These are phyloP conservation scores for Euphorbia schlechtendalii DNA, from an alignment of 441 rosid genomes.

Conservation along the genomic window DNA sequence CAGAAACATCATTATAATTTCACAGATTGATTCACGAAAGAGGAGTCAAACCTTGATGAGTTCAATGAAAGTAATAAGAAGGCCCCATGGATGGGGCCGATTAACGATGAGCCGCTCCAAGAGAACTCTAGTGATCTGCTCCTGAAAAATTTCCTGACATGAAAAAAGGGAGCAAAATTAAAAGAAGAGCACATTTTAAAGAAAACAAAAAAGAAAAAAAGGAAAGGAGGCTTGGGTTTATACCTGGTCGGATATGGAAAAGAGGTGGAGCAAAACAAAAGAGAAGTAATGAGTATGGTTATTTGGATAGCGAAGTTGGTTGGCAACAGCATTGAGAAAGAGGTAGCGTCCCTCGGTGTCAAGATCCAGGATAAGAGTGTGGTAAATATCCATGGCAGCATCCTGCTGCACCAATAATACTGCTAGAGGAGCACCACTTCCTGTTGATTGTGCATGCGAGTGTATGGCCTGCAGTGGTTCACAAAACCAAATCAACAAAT, in stretches of 20 bases:
- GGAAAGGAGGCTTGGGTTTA: no score
- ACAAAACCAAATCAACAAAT: no score
- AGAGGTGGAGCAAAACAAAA: conserved; percentile 77
- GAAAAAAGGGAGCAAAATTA: no score
- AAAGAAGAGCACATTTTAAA: no score
- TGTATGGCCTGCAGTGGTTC: conserved; percentile 73
- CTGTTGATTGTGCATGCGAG: conserved; percentile 61
- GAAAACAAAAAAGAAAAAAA: no score
- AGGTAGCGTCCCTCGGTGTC: conserved; percentile 95
- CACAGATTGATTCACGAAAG: no score
- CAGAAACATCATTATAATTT: no score
- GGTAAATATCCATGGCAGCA: conserved; percentile 80
- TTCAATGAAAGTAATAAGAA: conserved; percentile 94
- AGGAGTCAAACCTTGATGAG: conserved; percentile 82
- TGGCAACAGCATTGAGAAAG: conserved; percentile 87
- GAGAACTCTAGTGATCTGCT: conserved; percentile 93
- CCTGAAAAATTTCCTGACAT: conserved; percentile 85
- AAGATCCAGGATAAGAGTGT: conserved; percentile 55
- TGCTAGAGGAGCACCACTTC: conserved; percentile 37
- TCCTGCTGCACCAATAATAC: conserved; percentile 36
- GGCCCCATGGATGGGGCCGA: conserved; percentile 99
- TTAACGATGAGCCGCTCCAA: conserved; percentile 94
- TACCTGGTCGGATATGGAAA: conserved; percentile 85
- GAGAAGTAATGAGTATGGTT: conserved; percentile 98
- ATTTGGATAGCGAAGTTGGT: conserved; percentile 98